These are phyloP conservation scores for Dryas octopetala DNA, from an alignment of 306 rosid species.

Conservation along the genomic window DNA sequence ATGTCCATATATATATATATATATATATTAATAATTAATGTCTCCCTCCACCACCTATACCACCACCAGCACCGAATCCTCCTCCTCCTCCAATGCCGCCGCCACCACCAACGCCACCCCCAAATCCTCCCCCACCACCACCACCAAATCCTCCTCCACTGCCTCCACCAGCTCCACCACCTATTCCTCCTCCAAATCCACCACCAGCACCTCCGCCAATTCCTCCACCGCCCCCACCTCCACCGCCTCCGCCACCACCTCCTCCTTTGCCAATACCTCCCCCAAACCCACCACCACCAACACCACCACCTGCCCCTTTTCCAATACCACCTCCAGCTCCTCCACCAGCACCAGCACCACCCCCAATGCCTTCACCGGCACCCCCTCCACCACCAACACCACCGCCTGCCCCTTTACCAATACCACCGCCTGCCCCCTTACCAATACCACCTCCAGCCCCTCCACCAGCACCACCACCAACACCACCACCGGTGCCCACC, in stretches of 20 bases:
- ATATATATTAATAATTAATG: too few relatives aligned
- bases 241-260: not conserved
- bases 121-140: not conserved
- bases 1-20: too few relatives aligned
- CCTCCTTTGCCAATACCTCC: not conserved
- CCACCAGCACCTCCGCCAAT: not conserved
- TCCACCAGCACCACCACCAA: not conserved
- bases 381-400: not conserved
- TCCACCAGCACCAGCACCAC: not conserved
- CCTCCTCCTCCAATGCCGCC: not conserved
- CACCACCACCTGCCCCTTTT: not conserved
- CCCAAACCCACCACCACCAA: not conserved
- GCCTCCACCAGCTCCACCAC: conserved; percentile 5
- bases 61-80: not conserved
- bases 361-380: not conserved
- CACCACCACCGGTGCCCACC: not conserved
- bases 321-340: conserved; percentile 4
- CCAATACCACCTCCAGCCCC: not conserved
- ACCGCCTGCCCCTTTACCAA: not conserved
- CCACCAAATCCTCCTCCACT: conserved; percentile 12
- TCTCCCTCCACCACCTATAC: conserved; percentile 21
- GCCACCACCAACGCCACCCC: not conserved
- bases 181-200: conserved; percentile 16
- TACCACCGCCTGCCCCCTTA: not conserved
- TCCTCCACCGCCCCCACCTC: not conserved